A percentile compares a stretch with the other conserved stretches of the same genome.
Evolutionary conservation across 495 filamentous ascomycete genomes (phyloP).

Genomic region (Podospora comata): DNA sequence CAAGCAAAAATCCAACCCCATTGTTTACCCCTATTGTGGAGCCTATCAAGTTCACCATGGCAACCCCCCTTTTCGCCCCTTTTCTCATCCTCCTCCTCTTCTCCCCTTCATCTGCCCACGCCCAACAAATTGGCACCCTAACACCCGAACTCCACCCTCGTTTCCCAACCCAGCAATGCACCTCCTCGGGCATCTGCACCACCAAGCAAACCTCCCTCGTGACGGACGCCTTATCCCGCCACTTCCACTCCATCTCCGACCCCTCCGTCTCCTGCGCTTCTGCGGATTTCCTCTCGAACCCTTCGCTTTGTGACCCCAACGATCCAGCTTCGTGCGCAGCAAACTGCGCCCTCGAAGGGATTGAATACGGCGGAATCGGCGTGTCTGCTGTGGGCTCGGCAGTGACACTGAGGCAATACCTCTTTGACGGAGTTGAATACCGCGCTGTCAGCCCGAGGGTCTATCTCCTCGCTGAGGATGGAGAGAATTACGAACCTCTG

Average conservation of each 20-base stretch:
- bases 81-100: background rate
- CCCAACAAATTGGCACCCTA: conserved; percentile 29
- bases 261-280: conserved; percentile 35
- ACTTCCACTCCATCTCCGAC: conserved; percentile 42
- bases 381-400: conserved; percentile 41
- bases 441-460: conserved; percentile 51
- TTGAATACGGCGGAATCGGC: conserved; percentile 46
- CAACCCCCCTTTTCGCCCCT: background rate
- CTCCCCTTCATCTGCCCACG: background rate
- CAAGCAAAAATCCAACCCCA: background rate
- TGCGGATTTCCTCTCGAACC: conserved; percentile 44
- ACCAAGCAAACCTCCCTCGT: conserved; percentile 45
- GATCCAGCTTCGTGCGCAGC: conserved; percentile 44
- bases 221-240: conserved; percentile 48
- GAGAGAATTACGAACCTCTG: conserved; percentile 58
- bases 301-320: conserved; percentile 45
- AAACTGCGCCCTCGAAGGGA: conserved; percentile 49
- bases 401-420: conserved; percentile 46
- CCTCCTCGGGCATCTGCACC: conserved; percentile 45
- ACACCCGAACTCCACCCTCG: conserved; percentile 51
- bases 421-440: conserved; percentile 30
- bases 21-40: background rate
- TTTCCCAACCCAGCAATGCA: conserved; percentile 50
- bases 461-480: conserved; percentile 56
- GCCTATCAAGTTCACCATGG: background rate